Evolutionary conservation across 371 early-diverging fungal genomes (phyloP).

Genomic region (Mycotypha africana): DNA sequence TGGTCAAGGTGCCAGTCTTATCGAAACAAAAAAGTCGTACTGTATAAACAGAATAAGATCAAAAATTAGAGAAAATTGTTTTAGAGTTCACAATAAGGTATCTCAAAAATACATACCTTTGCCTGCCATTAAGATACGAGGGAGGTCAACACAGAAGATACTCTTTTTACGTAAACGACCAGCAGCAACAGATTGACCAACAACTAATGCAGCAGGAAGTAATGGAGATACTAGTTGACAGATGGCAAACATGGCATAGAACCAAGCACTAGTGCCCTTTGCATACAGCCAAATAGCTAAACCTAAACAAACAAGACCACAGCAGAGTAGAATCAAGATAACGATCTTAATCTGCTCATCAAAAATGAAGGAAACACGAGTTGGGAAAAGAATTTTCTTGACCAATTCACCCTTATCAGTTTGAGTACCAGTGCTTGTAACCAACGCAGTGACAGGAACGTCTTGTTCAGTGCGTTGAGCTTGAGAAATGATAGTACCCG

Average conservation of each 20-base stretch:
- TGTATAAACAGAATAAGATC: constrained; percentile 17
- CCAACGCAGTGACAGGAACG: constrained; percentile 49
- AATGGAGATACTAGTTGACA: constrained; percentile 70
- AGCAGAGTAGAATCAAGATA: constrained; percentile 50
- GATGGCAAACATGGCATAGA: constrained; percentile 68
- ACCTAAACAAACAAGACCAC: constrained; percentile 50
- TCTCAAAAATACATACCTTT: constrained; percentile 33
- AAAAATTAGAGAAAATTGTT: not conserved
- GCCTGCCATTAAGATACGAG: constrained; percentile 86
- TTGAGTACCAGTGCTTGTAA: constrained; percentile 65
- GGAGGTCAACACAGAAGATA: constrained; percentile 74
- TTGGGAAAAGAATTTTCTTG: constrained; percentile 69
- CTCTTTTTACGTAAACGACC: constrained; percentile 56
- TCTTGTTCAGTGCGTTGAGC: constrained; percentile 28
- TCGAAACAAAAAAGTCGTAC: constrained; percentile 90
- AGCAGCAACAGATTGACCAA: constrained; percentile 74
- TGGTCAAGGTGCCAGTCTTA: constrained; percentile 61
- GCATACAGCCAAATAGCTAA: constrained; percentile 50
- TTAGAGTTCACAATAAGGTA: not conserved
- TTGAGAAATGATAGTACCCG: constrained; percentile 47
- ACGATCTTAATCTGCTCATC: constrained; percentile 67
- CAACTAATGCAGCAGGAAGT: constrained; percentile 53
- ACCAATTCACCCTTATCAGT: constrained; percentile 76
- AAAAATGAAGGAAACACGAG: constrained; percentile 58
- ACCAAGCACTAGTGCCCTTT: constrained; percentile 42